Evolutionary conservation across 805 yeast species (phyloP).

Genomic region (Starmerella etchellsii): DNA sequence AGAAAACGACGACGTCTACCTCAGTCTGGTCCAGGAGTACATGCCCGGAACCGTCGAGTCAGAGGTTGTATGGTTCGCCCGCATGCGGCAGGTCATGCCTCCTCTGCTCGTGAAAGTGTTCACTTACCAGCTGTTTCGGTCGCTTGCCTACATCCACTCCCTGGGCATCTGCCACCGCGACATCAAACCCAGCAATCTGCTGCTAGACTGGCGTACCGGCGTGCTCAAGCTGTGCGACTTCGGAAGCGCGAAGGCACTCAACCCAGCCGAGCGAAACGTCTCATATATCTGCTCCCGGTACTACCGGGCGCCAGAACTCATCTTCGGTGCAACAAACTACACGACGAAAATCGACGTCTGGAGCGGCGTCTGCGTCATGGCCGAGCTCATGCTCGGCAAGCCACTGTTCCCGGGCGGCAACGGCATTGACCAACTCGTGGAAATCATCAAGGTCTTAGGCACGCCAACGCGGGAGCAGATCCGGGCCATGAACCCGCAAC

Average conservation of each 20-base stretch:
- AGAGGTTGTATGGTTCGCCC: constrained; percentile 61
- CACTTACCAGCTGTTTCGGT: constrained; percentile 69
- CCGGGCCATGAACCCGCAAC: constrained; percentile 88
- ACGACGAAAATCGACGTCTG: constrained; percentile 94
- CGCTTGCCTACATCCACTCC: constrained; percentile 64
- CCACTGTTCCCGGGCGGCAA: constrained; percentile 97
- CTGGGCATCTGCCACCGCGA: constrained; percentile 75
- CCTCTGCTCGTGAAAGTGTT: constrained; percentile 74
- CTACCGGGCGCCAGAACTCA: constrained; percentile 94
- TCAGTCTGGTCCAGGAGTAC: constrained; percentile 79
- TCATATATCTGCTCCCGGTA: constrained; percentile 93
- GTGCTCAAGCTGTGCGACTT: constrained; percentile 88
- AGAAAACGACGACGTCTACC: constrained; percentile 70
- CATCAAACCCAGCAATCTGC: constrained; percentile 78
- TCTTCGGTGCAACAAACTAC: constrained; percentile 92
- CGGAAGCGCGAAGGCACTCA: constrained; percentile 85
- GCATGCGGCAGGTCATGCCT: constrained; percentile 63
- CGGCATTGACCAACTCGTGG: constrained; percentile 94
- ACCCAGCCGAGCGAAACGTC: constrained; percentile 86
- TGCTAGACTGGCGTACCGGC: constrained; percentile 76
- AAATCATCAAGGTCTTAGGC: constrained; percentile 88
- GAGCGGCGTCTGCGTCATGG: constrained; percentile 98
- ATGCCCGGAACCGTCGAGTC: constrained; percentile 94
- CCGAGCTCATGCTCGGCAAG: constrained; percentile 87
- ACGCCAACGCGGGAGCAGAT: constrained; percentile 91